These are phyloP conservation scores for Lithohypha guttulata DNA, from an alignment of 2,329 filamentous ascomycete genomes.

Conservation along the genomic window DNA sequence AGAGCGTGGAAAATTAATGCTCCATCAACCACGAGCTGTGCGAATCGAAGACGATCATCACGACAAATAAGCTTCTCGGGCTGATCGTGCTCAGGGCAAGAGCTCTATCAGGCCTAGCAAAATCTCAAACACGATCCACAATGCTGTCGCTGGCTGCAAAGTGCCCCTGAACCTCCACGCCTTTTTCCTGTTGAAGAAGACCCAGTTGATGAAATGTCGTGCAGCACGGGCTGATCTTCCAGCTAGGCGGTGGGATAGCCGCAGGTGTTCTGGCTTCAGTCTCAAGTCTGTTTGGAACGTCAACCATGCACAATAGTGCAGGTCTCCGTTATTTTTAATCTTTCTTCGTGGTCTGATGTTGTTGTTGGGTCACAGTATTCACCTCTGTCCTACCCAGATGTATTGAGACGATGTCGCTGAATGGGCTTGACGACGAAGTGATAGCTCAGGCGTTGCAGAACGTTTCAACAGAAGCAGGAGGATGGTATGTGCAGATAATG, in stretches of 20 bases:
- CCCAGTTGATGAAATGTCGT: conserved; percentile 4
- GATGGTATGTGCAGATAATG: conserved; percentile 60
- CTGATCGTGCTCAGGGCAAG: too few relatives aligned
- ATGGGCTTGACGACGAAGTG: conserved; percentile 30
- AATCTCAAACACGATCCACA: too few relatives aligned
- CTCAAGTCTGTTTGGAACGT: not conserved
- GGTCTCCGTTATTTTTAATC: not conserved
- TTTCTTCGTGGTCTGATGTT: not conserved
- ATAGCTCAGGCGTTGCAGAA: conserved; percentile 77
- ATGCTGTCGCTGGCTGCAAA: too few relatives aligned
- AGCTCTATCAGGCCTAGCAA: too few relatives aligned
- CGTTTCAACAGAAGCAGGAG: conserved; percentile 71
- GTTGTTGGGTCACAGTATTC: not conserved
- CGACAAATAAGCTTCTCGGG: too few relatives aligned
- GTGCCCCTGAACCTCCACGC: too few relatives aligned
- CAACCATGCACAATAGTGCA: not conserved
- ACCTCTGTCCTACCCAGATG: conserved; percentile 22
- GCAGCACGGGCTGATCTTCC: conserved; percentile 1
- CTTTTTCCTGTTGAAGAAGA: too few relatives aligned
- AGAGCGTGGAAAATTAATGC: too few relatives aligned
- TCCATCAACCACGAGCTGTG: too few relatives aligned
- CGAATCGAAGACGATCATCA: too few relatives aligned
- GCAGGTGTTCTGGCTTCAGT: not conserved
- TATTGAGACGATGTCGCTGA: conserved; percentile 23
- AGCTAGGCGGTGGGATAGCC: conserved; percentile 4